These are phyloP conservation scores for Herpetospermum pedunculosum DNA, from an alignment of 306 rosid genomes.

Conservation along the genomic window DNA sequence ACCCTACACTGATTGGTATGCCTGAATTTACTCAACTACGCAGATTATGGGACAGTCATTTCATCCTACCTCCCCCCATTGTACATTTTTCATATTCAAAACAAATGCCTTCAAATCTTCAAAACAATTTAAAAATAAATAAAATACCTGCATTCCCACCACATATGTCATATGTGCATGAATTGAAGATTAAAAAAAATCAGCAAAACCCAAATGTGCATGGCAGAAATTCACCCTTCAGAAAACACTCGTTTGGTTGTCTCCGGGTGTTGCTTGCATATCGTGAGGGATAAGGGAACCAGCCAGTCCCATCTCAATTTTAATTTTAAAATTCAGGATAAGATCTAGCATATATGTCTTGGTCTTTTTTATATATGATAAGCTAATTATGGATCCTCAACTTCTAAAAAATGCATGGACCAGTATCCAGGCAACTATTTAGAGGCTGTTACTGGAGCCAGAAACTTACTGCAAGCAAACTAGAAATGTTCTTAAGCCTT, in stretches of 20 bases:
- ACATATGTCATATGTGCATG: not conserved
- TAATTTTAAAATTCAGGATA: not conserved
- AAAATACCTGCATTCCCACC: not conserved
- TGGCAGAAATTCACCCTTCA: not conserved
- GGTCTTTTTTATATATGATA: not conserved
- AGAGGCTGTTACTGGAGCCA: not conserved
- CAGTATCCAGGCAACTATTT: not conserved
- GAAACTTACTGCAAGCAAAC: not conserved
- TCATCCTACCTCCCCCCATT: not conserved
- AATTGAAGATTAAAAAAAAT: not conserved
- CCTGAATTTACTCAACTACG: not conserved
- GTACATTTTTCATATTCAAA: not conserved
- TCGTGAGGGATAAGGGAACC: no score
- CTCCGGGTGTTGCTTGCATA: not conserved
- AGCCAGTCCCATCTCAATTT: not conserved
- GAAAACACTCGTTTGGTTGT: not conserved
- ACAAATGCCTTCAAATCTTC: not conserved
- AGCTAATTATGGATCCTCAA: not conserved
- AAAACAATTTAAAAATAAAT: not conserved
- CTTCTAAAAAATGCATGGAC: not conserved
- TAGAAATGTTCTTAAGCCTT: not conserved
- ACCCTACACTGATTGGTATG: not conserved
- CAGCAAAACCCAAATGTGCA: not conserved
- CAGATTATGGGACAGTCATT: not conserved
- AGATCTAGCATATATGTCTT: not conserved